phyloP scores from a whole-genome alignment of 805 yeast species.

The Candida ovalis region DNA sequence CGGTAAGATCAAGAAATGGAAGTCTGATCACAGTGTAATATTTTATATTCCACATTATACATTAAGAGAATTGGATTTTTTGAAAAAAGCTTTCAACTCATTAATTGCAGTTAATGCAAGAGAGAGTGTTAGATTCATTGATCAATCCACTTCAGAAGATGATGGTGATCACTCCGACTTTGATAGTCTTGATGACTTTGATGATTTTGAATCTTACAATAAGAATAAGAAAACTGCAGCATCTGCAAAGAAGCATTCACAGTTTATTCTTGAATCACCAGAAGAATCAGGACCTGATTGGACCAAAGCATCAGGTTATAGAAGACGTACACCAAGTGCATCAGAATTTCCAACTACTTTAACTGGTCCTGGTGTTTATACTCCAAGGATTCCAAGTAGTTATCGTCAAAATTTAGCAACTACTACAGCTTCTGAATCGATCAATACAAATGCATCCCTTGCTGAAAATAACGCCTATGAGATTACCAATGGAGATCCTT shows the following conservation, averaged over 20 bases:
- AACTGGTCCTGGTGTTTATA: slow-evolving; percentile 13
- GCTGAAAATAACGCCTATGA: slow-evolving; percentile 9
- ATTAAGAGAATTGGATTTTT: slow-evolving; percentile 55
- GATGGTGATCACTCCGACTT: slow-evolving; percentile 5
- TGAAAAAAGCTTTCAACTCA: slow-evolving; percentile 47
- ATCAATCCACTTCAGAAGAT: slow-evolving; percentile 28
- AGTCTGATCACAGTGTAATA: slow-evolving; percentile 35
- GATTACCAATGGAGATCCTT: slow-evolving; percentile 3
- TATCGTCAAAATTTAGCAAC: neutral
- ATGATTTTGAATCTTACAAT: slow-evolving; percentile 24
- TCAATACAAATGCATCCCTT: slow-evolving; percentile 5
- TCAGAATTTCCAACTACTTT: slow-evolving; percentile 28
- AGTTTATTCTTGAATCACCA: slow-evolving; percentile 37
- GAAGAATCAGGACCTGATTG: slow-evolving; percentile 47
- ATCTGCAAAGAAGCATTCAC: slow-evolving; percentile 13
- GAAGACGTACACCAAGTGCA: slow-evolving; percentile 41
- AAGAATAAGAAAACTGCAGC: slow-evolving; percentile 5
- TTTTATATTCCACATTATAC: slow-evolving; percentile 55
- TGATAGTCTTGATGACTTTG: slow-evolving; percentile 6
- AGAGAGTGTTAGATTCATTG: slow-evolving; percentile 61
- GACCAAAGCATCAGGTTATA: slow-evolving; percentile 43
- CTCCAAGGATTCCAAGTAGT: slow-evolving; percentile 1
- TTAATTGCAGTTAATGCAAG: slow-evolving; percentile 61
- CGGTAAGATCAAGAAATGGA: slow-evolving; percentile 66
- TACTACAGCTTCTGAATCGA: neutral